Conservation (phyloP, 176 grass and related monocot species). For the Oryza longistaminata region DNA sequence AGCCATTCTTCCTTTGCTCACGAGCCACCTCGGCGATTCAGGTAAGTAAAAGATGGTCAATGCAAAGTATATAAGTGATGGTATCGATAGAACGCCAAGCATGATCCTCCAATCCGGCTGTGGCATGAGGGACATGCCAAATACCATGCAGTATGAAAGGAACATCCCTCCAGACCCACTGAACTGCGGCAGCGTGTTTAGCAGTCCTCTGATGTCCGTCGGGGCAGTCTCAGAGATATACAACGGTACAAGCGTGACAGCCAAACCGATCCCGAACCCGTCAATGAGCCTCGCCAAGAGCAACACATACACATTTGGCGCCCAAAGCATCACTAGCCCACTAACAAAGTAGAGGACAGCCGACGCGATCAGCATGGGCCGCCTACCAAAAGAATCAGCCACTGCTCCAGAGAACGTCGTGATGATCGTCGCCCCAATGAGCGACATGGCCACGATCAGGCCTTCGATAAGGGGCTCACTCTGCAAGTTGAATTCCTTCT, state of each 20-base stretch:
- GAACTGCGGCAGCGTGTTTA: slow-evolving; percentile 93
- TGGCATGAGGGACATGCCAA: slow-evolving; percentile 77
- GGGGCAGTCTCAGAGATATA: slow-evolving; percentile 99
- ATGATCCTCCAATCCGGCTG: slow-evolving; percentile 89
- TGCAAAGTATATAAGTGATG: slow-evolving; percentile 77
- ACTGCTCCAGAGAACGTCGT: slow-evolving; percentile 75
- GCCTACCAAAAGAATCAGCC: slow-evolving; percentile 67
- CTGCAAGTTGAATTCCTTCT: slow-evolving; percentile 83
- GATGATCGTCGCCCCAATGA: slow-evolving; percentile 82
- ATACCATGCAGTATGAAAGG: slow-evolving; percentile 97
- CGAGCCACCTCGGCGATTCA: slow-evolving; percentile 96
- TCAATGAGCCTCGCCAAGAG: slow-evolving; percentile 92
- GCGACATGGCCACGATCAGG: slow-evolving; percentile 89
- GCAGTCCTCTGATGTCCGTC: slow-evolving; percentile 74
- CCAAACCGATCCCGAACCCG: slow-evolving; percentile 84
- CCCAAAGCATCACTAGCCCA: slow-evolving; percentile 89
- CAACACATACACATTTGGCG: slow-evolving; percentile 76
- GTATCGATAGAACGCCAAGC: slow-evolving; percentile 91
- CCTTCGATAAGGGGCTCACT: slow-evolving; percentile 80
- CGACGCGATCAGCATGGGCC: slow-evolving; percentile 84
- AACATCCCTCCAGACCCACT: slow-evolving; percentile 96
- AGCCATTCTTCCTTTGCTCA: slow-evolving; percentile 88
- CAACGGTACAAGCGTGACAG: slow-evolving; percentile 80
- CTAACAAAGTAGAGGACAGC: slow-evolving; percentile 79
- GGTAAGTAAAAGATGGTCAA: slow-evolving; percentile 95